Conservation (phyloP, 78 protist genomes). For the Bodo saltans region DNA sequence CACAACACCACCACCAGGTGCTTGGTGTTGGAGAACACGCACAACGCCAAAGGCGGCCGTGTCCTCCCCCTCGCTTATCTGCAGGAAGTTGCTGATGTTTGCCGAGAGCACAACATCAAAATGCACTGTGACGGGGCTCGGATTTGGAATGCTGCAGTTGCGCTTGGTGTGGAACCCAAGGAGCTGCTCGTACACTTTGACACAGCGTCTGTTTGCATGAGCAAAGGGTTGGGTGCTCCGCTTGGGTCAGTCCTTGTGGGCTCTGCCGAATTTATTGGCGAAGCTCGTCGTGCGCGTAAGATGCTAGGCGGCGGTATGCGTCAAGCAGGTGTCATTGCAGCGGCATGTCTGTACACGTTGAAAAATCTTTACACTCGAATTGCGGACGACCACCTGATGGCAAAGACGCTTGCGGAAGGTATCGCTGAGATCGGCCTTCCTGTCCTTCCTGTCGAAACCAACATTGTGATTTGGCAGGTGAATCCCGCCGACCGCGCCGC, state of each 20-base stretch:
- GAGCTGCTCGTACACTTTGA: not conserved
- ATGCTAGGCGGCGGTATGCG: conserved; percentile 73
- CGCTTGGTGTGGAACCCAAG: not conserved
- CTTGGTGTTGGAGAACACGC: conserved; percentile 30
- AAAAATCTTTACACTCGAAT: not conserved
- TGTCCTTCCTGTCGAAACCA: too few species aligned
- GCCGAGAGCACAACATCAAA: not conserved
- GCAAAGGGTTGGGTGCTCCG: conserved; percentile 73
- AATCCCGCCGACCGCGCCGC: too few species aligned
- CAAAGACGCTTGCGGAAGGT: too few species aligned
- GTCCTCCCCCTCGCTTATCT: conserved; percentile 22
- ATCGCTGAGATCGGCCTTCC: too few species aligned
- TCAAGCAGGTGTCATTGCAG: conserved; percentile 61
- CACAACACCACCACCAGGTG: conserved; percentile 41
- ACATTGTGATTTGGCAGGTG: too few species aligned
- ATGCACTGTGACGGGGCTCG: conserved; percentile 68
- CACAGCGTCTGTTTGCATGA: conserved; percentile 50
- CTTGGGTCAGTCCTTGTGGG: conserved; percentile 61
- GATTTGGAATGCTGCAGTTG: conserved; percentile 32
- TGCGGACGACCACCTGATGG: conserved; percentile 43
- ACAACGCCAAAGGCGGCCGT: conserved; percentile 17
- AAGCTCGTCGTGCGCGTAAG: conserved; percentile 46
- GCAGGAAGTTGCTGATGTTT: not conserved
- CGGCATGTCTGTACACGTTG: conserved; percentile 47
- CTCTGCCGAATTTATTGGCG: not conserved